Percentiles rank a stretch among this genome's conserved stretches.
These are phyloP conservation scores for Apiotrichum akiyoshidainum DNA, from an alignment of 1,284 basidiomycete species.

Conservation along the genomic window DNA sequence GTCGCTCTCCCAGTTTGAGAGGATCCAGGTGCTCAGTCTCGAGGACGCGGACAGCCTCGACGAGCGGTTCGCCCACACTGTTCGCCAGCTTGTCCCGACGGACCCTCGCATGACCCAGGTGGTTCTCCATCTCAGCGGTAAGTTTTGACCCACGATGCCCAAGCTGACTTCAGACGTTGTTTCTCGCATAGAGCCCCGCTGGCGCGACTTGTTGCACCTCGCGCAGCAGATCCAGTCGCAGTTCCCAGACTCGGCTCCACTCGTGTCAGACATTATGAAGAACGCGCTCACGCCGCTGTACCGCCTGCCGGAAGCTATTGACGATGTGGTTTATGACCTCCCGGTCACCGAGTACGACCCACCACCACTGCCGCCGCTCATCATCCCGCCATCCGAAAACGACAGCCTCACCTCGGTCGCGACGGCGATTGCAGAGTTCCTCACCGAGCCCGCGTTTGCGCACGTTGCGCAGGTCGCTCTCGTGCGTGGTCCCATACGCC, in stretches of 20 bases:
- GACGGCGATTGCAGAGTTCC: slow-evolving; percentile 5
- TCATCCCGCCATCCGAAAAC: neutral
- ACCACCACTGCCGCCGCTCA: slow-evolving; percentile 10
- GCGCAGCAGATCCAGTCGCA: slow-evolving; percentile 12
- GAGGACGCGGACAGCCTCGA: slow-evolving; percentile 32
- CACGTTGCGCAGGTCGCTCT: slow-evolving; percentile 9
- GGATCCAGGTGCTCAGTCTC: slow-evolving; percentile 28
- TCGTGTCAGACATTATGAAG: neutral
- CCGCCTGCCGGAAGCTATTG: neutral
- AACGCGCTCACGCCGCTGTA: slow-evolving; percentile 5
- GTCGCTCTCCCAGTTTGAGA: slow-evolving; percentile 25
- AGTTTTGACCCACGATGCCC: slow-evolving; percentile 5
- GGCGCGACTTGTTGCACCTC: slow-evolving; percentile 21
- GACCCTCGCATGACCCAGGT: slow-evolving; percentile 25
- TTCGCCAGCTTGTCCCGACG: slow-evolving; percentile 19
- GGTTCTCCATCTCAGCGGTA: slow-evolving; percentile 24
- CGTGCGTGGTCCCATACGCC: slow-evolving; percentile 22
- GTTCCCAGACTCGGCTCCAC: neutral
- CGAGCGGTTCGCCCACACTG: slow-evolving; percentile 18
- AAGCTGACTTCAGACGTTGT: slow-evolving; percentile 15
- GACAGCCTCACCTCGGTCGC: neutral
- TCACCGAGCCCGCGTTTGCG: slow-evolving; percentile 10
- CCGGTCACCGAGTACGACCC: slow-evolving; percentile 12
- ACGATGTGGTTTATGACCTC: slow-evolving; percentile 7
- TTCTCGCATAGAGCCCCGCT: slow-evolving; percentile 15